Percentiles rank a stretch among this genome's conserved stretches.
These are phyloP conservation scores for Deakozyma indianensis DNA, from an alignment of 805 yeast genomes.

Conservation along the genomic window DNA sequence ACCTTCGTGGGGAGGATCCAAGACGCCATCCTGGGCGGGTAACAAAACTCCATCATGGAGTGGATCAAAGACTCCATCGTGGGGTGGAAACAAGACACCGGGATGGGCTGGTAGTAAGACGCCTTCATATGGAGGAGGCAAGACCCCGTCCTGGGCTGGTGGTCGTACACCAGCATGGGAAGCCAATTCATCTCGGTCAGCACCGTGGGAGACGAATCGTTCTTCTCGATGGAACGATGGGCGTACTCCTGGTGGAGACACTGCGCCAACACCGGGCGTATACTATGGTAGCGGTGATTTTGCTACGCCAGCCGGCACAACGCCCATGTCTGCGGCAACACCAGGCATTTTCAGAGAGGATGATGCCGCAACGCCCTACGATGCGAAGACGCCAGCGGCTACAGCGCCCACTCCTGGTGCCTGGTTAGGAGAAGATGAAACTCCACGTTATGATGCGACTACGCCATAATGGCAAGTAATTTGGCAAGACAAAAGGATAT, in stretches of 20 bases:
- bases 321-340: conserved; percentile 16
- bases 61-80: conserved; percentile 22
- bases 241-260: conserved; percentile 21
- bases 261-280: conserved; percentile 13
- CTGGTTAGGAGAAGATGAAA: conserved; percentile 6
- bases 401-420: conserved; percentile 13
- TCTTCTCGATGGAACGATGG: conserved; percentile 26
- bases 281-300: not conserved
- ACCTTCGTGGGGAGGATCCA: conserved; percentile 20
- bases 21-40: conserved; percentile 24
- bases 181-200: conserved; percentile 21
- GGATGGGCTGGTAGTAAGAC: conserved; percentile 31
- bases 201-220: conserved; percentile 6
- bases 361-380: conserved; percentile 21
- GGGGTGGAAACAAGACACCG: conserved; percentile 32
- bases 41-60: conserved; percentile 35
- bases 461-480: conserved; percentile 8
- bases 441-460: conserved; percentile 17
- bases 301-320: conserved; percentile 13
- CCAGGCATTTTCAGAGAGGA: conserved; percentile 23
- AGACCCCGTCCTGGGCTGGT: conserved; percentile 29
- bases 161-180: conserved; percentile 32
- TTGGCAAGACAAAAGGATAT: too few relatives aligned
- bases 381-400: conserved; percentile 21
- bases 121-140: conserved; percentile 37